Percentiles rank a stretch among this genome's conserved stretches.
Conservation (phyloP, 176 grass and related monocot species). For the Aegilops umbellulata region DNA sequence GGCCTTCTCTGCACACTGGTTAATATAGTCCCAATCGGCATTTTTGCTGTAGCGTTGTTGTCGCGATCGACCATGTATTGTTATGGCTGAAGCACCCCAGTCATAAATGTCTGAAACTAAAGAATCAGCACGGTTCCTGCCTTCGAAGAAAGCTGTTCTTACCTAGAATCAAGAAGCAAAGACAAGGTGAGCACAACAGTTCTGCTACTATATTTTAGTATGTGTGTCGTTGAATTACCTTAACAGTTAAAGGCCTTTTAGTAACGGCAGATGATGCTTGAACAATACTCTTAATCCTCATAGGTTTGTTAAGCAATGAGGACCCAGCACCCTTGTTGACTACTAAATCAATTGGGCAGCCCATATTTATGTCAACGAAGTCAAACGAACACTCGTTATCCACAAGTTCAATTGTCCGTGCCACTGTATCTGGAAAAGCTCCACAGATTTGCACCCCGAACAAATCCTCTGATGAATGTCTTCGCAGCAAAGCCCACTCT, state of each 20-base stretch:
- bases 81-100: conserved; percentile 80
- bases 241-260: conserved; percentile 74
- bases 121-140: conserved; percentile 90
- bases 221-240: conserved; percentile 41
- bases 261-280: conserved; percentile 62
- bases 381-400: conserved; percentile 77
- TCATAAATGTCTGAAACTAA: conserved; percentile 75
- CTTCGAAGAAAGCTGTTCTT: conserved; percentile 92
- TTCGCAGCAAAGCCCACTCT: conserved; percentile 93
- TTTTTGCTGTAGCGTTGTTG: conserved; percentile 97
- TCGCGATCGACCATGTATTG: conserved; percentile 87
- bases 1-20: conserved; percentile 82
- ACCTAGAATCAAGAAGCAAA: conserved; percentile 50
- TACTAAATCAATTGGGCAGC: conserved; percentile 90
- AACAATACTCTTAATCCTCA: conserved; percentile 86
- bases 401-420: conserved; percentile 81
- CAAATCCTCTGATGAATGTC: conserved; percentile 81
- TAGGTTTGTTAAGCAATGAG: conserved; percentile 74
- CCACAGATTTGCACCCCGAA: conserved; percentile 96
- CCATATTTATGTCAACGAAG: conserved; percentile 97
- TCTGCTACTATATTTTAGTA: background rate
- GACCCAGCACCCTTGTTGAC: conserved; percentile 93
- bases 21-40: conserved; percentile 94
- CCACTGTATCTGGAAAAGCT: conserved; percentile 79
- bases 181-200: conserved; percentile 1